Evolutionary conservation across 306 rosid species (phyloP).

Genomic region (Delonix regia): DNA sequence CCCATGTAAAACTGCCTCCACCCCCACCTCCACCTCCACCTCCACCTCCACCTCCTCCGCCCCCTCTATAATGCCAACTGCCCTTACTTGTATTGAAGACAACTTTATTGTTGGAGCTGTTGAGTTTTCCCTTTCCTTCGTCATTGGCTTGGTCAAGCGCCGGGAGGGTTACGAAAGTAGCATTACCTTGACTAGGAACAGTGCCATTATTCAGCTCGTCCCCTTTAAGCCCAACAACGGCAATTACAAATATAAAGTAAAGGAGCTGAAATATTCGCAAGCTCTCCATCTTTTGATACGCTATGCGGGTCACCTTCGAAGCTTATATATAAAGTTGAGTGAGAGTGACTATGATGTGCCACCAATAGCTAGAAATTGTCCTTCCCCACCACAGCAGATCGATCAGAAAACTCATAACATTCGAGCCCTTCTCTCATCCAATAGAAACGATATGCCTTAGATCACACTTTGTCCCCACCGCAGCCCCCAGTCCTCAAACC

Average conservation of each 20-base stretch:
- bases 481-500: constrained; percentile 30
- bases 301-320: constrained; percentile 16
- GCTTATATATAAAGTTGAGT: constrained; percentile 15
- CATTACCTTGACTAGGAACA: constrained; percentile 34
- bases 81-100: constrained; percentile 39
- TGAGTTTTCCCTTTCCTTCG: constrained; percentile 26
- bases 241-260: constrained; percentile 36
- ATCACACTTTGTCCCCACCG: constrained; percentile 59
- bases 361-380: constrained; percentile 21
- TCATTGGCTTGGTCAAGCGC: constrained; percentile 27
- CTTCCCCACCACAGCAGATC: constrained; percentile 40
- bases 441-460: constrained; percentile 38
- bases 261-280: constrained; percentile 37
- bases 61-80: constrained; percentile 20
- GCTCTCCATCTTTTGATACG: constrained; percentile 37
- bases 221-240: constrained; percentile 43
- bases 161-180: constrained; percentile 25
- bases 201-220: constrained; percentile 32
- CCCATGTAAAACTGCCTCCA: constrained; percentile 20
- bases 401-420: constrained; percentile 2
- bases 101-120: constrained; percentile 35
- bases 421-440: neutral
- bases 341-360: constrained; percentile 15
- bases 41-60: constrained; percentile 30
- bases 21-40: constrained; percentile 34